phyloP scores from a whole-genome alignment of 306 rosid genomes.

The Alnus rubra region DNA sequence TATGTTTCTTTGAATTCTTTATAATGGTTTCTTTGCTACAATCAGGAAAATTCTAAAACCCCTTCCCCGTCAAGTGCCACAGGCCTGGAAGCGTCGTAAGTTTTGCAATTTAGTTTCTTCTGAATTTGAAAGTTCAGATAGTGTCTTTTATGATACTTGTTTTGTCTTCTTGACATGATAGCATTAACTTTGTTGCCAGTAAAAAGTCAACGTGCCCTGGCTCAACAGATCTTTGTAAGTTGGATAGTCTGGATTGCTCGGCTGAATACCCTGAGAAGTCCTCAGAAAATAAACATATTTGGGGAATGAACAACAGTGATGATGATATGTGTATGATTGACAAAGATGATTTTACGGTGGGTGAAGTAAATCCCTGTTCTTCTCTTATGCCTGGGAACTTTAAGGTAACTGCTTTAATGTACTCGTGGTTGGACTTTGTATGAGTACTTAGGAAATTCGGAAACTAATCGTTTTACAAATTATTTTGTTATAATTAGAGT shows the following conservation, averaged over 20 bases:
- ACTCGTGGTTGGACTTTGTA: constrained; percentile 20
- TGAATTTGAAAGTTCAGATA: constrained; percentile 24
- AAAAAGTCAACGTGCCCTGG: constrained; percentile 40
- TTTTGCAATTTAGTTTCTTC: constrained; percentile 12
- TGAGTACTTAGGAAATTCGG: constrained; percentile 12
- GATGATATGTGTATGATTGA: constrained; percentile 88
- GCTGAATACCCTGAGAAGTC: constrained; percentile 41
- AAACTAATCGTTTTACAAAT: constrained; percentile 19
- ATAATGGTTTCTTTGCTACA: constrained; percentile 24
- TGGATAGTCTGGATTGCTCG: constrained; percentile 61
- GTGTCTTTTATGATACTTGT: constrained; percentile 22
- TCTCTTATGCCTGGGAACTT: constrained; percentile 49
- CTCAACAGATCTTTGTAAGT: constrained; percentile 49
- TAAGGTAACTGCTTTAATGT: constrained; percentile 52
- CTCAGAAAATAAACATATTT: constrained; percentile 39
- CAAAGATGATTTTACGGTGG: constrained; percentile 47
- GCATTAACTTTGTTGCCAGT: constrained; percentile 35
- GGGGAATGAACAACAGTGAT: constrained; percentile 61
- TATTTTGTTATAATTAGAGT: constrained; percentile 50
- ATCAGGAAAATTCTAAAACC: constrained; percentile 57
- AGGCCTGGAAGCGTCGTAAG: constrained; percentile 53
- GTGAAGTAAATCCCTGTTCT: constrained; percentile 45
- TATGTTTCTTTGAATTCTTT: constrained; percentile 19
- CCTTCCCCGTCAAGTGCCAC: constrained; percentile 45
- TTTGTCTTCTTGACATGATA: constrained; percentile 11